Evolutionary conservation across 2,329 filamentous ascomycete species (phyloP).

Genomic region (Colletotrichum lini): DNA sequence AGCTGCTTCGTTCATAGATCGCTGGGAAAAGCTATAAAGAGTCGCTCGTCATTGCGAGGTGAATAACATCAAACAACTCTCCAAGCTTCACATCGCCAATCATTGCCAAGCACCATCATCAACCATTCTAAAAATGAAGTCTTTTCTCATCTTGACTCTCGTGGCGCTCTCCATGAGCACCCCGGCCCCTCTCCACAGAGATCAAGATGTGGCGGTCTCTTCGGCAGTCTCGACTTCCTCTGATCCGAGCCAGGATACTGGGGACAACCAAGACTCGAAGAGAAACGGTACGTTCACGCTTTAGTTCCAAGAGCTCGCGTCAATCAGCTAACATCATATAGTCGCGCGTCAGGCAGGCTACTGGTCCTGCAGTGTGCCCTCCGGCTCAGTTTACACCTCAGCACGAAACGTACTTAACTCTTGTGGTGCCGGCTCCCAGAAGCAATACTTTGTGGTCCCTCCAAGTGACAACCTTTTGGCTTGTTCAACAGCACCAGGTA

Average conservation of each 20-base stretch:
- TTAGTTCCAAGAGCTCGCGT: too few relatives aligned
- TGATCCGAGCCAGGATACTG: too few relatives aligned
- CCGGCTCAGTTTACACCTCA: not conserved
- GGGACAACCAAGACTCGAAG: not conserved
- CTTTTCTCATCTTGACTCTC: conserved; percentile 5
- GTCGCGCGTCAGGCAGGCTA: not conserved
- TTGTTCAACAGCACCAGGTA: not conserved
- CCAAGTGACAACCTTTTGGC: not conserved
- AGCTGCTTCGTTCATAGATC: too few relatives aligned
- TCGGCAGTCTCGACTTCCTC: too few relatives aligned
- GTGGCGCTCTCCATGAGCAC: not conserved
- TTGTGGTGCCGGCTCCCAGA: not conserved
- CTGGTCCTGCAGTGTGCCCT: conserved; percentile 1
- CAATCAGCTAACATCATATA: not conserved
- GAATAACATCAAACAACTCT: too few relatives aligned
- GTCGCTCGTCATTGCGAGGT: too few relatives aligned
- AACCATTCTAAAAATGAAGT: not conserved
- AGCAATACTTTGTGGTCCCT: not conserved
- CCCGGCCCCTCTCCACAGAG: not conserved
- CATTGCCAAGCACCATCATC: too few relatives aligned
- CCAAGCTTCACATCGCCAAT: too few relatives aligned
- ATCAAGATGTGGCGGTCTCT: too few relatives aligned
- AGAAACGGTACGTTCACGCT: not conserved
- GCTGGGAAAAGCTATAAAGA: too few relatives aligned
- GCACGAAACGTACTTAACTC: not conserved